Conservation (phyloP, 176 grass and related monocot species). For the Avena atlantica region DNA sequence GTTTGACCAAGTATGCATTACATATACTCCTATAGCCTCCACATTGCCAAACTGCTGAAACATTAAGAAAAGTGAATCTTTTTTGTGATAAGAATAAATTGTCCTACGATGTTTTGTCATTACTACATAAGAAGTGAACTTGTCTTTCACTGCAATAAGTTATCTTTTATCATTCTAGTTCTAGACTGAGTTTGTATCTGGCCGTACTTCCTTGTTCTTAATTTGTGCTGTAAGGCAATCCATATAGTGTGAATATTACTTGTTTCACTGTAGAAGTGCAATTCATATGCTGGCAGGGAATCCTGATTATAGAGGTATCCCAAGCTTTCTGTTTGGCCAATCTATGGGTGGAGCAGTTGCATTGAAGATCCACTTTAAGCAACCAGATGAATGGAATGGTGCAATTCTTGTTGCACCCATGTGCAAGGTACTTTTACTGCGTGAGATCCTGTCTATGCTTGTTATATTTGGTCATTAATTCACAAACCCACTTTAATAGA, state of each 20-base stretch:
- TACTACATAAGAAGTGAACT: neutral
- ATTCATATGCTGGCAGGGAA: conserved; percentile 57
- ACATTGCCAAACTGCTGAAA: neutral
- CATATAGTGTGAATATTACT: conserved; percentile 6
- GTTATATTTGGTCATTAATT: conserved; percentile 10
- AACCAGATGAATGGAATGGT: conserved; percentile 85
- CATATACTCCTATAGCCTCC: conserved; percentile 22
- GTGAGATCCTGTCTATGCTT: conserved; percentile 4
- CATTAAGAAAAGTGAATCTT: neutral
- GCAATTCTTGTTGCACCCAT: conserved; percentile 95
- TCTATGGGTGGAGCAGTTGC: conserved; percentile 96
- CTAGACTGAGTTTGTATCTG: neutral
- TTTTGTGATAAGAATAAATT: conserved; percentile 15
- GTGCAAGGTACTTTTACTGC: conserved; percentile 76
- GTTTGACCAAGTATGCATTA: neutral
- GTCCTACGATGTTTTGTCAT: neutral
- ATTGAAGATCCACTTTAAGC: conserved; percentile 89
- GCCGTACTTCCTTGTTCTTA: neutral
- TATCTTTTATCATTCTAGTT: conserved; percentile 2
- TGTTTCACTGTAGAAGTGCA: conserved; percentile 16
- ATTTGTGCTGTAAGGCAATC: neutral
- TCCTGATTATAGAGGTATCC: conserved; percentile 68
- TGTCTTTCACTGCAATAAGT: conserved; percentile 6
- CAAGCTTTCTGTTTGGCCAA: conserved; percentile 93
- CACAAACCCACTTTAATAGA: conserved; percentile 49